A percentile compares a stretch with the other conserved stretches of the same genome.
Conservation (phyloP, 2,329 filamentous ascomycete genomes). For the Cordyceps pruinosa region DNA sequence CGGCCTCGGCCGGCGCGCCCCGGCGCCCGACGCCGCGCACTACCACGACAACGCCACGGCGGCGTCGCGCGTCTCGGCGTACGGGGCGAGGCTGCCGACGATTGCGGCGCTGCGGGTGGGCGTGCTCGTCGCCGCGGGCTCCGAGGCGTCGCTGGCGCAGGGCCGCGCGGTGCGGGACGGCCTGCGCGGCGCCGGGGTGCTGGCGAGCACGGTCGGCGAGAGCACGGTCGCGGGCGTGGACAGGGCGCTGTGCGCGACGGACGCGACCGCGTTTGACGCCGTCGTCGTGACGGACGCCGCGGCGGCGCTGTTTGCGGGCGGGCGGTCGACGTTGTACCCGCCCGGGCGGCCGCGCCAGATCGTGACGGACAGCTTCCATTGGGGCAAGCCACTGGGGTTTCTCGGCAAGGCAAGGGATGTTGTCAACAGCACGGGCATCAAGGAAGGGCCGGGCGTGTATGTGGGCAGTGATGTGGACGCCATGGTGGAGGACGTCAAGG, state of each 20-base stretch:
- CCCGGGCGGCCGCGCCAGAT: slow-evolving; percentile 57
- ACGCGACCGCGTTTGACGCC: slow-evolving; percentile 56
- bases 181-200: slow-evolving; percentile 45
- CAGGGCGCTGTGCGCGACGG: slow-evolving; percentile 57
- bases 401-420: slow-evolving; percentile 39
- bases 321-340: slow-evolving; percentile 52
- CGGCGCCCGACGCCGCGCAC: slow-evolving; percentile 52
- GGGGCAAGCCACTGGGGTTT: slow-evolving; percentile 62
- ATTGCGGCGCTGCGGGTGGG: slow-evolving; percentile 59
- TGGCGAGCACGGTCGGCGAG: slow-evolving; percentile 55
- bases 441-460: slow-evolving; percentile 36
- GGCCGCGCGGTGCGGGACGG: slow-evolving; percentile 43
- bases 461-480: slow-evolving; percentile 24
- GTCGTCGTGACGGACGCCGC: slow-evolving; percentile 53
- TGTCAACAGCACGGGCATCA: slow-evolving; percentile 38
- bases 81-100: slow-evolving; percentile 49
- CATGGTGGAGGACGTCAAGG: slow-evolving; percentile 42
- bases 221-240: slow-evolving; percentile 46
- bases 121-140: slow-evolving; percentile 45
- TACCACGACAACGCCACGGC: slow-evolving; percentile 64
- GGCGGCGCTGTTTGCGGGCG: slow-evolving; percentile 41
- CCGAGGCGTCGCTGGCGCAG: slow-evolving; percentile 37
- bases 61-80: slow-evolving; percentile 54
- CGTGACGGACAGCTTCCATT: slow-evolving; percentile 54
- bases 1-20: slow-evolving; percentile 53